Evolutionary conservation across 1,139 yeast genomes (phyloP).

Genomic region (Suhomyces ambrosiae): DNA sequence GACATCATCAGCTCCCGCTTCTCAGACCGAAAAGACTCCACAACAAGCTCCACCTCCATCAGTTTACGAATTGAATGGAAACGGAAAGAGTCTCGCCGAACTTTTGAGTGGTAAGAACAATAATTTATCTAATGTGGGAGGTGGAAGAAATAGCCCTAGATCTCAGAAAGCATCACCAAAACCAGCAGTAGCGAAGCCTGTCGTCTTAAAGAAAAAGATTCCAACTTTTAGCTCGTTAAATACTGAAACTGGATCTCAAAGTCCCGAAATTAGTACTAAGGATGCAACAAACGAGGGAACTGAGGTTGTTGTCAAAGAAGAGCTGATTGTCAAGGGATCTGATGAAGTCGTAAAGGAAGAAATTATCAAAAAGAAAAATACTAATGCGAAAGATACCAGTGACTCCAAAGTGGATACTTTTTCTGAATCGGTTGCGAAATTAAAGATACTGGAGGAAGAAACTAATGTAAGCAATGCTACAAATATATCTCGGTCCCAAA

Average conservation of each 20-base stretch:
- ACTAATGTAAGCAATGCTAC: too few species aligned
- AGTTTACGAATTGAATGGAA: constrained; percentile 19
- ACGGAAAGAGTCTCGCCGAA: constrained; percentile 42
- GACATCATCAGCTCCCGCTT: not conserved
- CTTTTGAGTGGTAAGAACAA: constrained; percentile 30
- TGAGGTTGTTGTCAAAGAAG: too few species aligned
- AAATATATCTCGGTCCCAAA: too few species aligned
- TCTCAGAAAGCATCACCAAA: constrained; percentile 28
- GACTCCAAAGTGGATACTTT: too few species aligned
- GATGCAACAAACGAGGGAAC: constrained; percentile 1
- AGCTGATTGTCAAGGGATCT: not conserved
- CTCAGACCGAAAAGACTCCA: not conserved
- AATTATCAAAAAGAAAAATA: too few species aligned
- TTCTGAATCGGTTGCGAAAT: too few species aligned
- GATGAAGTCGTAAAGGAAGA: too few species aligned
- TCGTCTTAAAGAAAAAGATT: constrained; percentile 43
- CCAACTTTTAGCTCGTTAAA: constrained; percentile 9
- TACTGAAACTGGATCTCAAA: not conserved
- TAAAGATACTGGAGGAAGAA: too few species aligned
- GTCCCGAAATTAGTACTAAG: not conserved
- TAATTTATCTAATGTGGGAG: constrained; percentile 5
- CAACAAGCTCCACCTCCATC: constrained; percentile 16
- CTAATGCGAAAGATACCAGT: too few species aligned
- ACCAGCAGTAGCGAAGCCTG: constrained; percentile 34
- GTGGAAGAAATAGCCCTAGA: constrained; percentile 22